phyloP scores from a whole-genome alignment of 2,329 filamentous ascomycete species.

The Fusarium paranaense region DNA sequence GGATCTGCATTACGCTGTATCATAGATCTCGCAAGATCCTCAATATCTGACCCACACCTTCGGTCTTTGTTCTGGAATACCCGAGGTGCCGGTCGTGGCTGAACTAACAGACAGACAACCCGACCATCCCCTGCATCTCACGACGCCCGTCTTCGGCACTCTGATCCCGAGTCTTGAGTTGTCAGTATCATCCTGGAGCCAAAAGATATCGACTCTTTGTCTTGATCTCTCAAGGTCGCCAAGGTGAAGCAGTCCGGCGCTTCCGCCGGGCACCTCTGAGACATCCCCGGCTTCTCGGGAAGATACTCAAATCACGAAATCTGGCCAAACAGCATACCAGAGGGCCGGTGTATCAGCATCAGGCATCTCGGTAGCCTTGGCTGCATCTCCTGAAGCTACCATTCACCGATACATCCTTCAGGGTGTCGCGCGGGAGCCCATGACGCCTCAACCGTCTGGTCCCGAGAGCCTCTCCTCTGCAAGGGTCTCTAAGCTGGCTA shows the following conservation, averaged over 20 bases:
- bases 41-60: conserved; percentile 37
- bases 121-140: conserved; percentile 23
- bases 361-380: conserved; percentile 2
- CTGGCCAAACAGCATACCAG: conserved; percentile 19
- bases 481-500: conserved; percentile 43
- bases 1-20: background rate
- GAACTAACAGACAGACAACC: conserved; percentile 38
- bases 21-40: background rate
- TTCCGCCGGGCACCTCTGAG: conserved; percentile 36
- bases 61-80: conserved; percentile 27
- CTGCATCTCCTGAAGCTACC: background rate
- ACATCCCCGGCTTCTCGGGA: conserved; percentile 39
- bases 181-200: background rate
- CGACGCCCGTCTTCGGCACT: conserved; percentile 7
- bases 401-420: background rate
- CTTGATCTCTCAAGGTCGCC: conserved; percentile 31
- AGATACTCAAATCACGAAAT: conserved; percentile 25
- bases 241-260: conserved; percentile 41
- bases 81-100: conserved; percentile 37
- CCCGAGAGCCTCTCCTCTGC: conserved; percentile 39
- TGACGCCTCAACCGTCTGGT: conserved; percentile 40
- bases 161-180: conserved; percentile 11
- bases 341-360: conserved; percentile 12
- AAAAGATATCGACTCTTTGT: conserved; percentile 16
- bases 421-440: conserved; percentile 26